These are phyloP conservation scores for Setaria italica DNA, from an alignment of 202 grass and related monocot genomes.

Conservation along the genomic window DNA sequence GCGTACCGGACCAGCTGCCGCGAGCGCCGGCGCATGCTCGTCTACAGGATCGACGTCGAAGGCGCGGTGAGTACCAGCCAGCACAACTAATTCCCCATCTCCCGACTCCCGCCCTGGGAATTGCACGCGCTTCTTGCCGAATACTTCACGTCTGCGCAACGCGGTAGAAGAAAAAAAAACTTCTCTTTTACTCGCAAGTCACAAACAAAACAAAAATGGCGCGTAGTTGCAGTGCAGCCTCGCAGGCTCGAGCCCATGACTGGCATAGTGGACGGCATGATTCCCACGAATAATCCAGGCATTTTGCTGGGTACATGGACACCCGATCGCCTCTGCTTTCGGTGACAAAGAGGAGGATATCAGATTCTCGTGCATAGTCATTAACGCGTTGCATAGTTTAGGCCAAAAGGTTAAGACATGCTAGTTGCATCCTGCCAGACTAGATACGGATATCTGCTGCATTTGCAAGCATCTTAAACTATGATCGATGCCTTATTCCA, in stretches of 20 bases:
- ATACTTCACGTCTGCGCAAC: constrained; percentile 1
- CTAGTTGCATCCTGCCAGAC: constrained; percentile 17
- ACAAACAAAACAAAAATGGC: not conserved
- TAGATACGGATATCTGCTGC: not conserved
- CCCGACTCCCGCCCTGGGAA: not conserved
- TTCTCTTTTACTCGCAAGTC: not conserved
- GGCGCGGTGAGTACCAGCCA: constrained; percentile 56
- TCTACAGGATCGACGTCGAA: constrained; percentile 89
- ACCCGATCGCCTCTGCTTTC: constrained; percentile 47
- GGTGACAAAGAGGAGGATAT: constrained; percentile 45
- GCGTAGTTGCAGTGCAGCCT: constrained; percentile 8
- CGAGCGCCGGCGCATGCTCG: constrained; percentile 82
- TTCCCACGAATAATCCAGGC: constrained; percentile 51
- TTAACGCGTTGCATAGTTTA: constrained; percentile 36
- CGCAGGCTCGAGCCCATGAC: not conserved
- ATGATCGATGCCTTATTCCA: not conserved
- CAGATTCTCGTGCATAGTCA: constrained; percentile 36
- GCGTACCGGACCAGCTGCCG: constrained; percentile 94
- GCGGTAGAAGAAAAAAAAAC: not conserved
- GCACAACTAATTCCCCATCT: not conserved
- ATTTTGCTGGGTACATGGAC: constrained; percentile 31
- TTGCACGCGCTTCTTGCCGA: not conserved
- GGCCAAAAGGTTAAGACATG: constrained; percentile 12
- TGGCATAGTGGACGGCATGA: not conserved
- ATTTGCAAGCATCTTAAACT: not conserved